Conservation (phyloP, 78 protist species). For the Dictyostelium firmibasis region DNA sequence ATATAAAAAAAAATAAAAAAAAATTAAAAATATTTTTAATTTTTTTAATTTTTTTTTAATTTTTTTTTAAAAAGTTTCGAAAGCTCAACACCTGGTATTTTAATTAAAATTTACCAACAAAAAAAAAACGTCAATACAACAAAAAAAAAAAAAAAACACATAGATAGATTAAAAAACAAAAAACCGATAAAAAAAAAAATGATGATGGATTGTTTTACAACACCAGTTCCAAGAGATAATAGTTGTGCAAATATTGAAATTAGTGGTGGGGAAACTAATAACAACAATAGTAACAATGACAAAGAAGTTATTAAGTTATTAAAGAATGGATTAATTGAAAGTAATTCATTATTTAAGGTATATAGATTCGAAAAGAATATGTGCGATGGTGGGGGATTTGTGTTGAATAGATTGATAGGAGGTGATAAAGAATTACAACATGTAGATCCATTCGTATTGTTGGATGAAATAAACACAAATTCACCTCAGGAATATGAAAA, state of each 20-base stretch:
- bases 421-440: background rate
- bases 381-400: conserved; percentile 45
- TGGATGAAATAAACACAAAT: conserved; percentile 53
- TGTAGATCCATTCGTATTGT: conserved; percentile 76
- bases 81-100: background rate
- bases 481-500: conserved; percentile 19
- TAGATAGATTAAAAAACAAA: background rate
- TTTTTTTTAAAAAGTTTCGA: background rate
- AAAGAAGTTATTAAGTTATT: background rate
- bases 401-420: conserved; percentile 12
- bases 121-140: background rate
- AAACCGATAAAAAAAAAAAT: background rate
- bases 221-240: background rate
- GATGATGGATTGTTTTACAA: background rate
- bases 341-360: background rate
- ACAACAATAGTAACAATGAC: background rate
- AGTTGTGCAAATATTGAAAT: background rate
- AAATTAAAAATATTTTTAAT: too few relatives aligned
- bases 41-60: too few relatives aligned
- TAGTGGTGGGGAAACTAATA: background rate
- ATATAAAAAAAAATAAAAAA: too few relatives aligned
- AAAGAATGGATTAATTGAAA: background rate
- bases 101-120: too few relatives aligned
- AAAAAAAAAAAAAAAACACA: background rate
- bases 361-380: background rate